A percentile compares a stretch with the other conserved stretches of the same genome.
Evolutionary conservation across 768 basidiomycete species (phyloP).

Genomic region (Melanogaster broomeanus): DNA sequence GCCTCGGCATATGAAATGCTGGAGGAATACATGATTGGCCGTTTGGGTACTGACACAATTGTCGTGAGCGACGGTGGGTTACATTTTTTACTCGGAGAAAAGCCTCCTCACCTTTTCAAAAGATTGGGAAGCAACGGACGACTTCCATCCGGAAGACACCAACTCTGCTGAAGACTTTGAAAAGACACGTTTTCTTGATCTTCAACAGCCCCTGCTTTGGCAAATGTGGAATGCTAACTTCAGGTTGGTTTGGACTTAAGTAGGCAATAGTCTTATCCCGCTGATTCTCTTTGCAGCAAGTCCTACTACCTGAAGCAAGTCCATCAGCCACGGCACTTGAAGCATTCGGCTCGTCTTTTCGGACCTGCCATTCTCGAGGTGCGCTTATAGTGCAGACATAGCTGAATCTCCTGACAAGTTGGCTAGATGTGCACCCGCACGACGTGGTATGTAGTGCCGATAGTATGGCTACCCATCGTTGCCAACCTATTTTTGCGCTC

Average conservation of each 20-base stretch:
- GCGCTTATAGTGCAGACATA: constrained; percentile 10
- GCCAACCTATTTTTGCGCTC: constrained; percentile 79
- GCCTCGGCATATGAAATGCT: constrained; percentile 91
- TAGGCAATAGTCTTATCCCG: neutral
- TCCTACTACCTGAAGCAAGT: constrained; percentile 95
- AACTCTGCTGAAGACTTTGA: constrained; percentile 79
- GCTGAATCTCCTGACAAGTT: neutral
- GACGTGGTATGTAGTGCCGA: constrained; percentile 91
- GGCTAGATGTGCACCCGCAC: constrained; percentile 77
- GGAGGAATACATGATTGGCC: constrained; percentile 84
- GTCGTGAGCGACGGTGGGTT: constrained; percentile 77
- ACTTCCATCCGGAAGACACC: constrained; percentile 92
- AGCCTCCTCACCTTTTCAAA: constrained; percentile 3
- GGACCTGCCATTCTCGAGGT: constrained; percentile 82
- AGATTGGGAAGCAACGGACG: constrained; percentile 91
- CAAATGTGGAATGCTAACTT: constrained; percentile 91
- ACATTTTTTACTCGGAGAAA: neutral
- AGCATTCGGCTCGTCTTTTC: constrained; percentile 85
- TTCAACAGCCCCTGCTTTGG: constrained; percentile 76
- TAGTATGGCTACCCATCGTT: constrained; percentile 89
- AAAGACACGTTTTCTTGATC: constrained; percentile 90
- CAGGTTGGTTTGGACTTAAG: constrained; percentile 46
- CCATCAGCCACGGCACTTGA: constrained; percentile 90
- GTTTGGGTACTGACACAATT: constrained; percentile 71
- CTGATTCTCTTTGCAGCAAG: constrained; percentile 55